A percentile compares a stretch with the other conserved stretches of the same genome.
Conservation (phyloP, 2,329 filamentous ascomycete species). For the Microcyclospora pomicola region DNA sequence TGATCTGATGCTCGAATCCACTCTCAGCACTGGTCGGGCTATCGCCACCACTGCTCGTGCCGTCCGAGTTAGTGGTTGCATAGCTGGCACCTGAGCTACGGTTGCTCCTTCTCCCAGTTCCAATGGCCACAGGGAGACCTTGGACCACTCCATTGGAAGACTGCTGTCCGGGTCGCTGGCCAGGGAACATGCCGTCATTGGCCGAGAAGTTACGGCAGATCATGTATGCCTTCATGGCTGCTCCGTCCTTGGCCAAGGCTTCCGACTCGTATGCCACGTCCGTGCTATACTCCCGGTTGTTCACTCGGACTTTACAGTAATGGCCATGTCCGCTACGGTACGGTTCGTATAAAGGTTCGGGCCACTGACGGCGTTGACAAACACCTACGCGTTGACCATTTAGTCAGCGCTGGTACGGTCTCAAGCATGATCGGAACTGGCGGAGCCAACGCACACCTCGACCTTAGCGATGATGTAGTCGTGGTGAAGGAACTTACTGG, state of each 20-base stretch:
- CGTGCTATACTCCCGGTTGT: constrained; percentile 92
- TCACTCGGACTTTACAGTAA: constrained; percentile 83
- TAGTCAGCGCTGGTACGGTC: too few species aligned
- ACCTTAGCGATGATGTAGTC: not conserved
- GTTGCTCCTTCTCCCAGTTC: constrained; percentile 42
- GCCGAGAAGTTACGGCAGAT: constrained; percentile 96
- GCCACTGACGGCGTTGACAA: constrained; percentile 88
- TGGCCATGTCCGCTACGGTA: constrained; percentile 62
- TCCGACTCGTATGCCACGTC: constrained; percentile 74
- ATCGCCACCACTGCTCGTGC: constrained; percentile 36
- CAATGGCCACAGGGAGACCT: constrained; percentile 50
- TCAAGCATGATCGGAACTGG: not conserved
- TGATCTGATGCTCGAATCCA: constrained; percentile 26
- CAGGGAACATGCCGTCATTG: constrained; percentile 76
- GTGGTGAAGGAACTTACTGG: constrained; percentile 29
- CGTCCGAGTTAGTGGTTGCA: constrained; percentile 26
- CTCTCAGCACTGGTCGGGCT: constrained; percentile 38
- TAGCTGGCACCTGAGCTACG: constrained; percentile 31
- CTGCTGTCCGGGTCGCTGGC: constrained; percentile 40
- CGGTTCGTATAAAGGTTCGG: constrained; percentile 76
- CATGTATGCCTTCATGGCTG: constrained; percentile 91
- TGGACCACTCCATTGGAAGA: constrained; percentile 35
- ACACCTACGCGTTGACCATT: constrained; percentile 46
- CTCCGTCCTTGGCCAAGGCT: constrained; percentile 75
- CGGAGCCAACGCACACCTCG: not conserved